phyloP scores from a whole-genome alignment of 2,329 filamentous ascomycete genomes.

The Xylaria sp. region DNA sequence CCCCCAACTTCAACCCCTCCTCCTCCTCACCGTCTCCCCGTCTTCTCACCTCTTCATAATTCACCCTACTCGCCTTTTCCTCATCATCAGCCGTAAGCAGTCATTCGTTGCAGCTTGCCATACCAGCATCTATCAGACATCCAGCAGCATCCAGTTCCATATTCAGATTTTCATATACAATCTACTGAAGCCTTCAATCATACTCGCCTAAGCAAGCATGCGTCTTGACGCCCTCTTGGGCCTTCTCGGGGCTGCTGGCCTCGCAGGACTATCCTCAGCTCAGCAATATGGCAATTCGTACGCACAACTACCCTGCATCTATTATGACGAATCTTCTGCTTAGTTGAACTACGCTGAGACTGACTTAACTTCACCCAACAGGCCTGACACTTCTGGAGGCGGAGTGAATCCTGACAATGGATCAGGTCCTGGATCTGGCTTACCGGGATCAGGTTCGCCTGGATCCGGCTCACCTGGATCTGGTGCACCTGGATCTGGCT shows the following conservation, averaged over 20 bases:
- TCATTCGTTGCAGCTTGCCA: slow-evolving; percentile 39
- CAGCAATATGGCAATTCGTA: slow-evolving; percentile 46
- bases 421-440: slow-evolving; percentile 15
- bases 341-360: slow-evolving; percentile 2
- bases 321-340: neutral
- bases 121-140: slow-evolving; percentile 33
- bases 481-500: neutral
- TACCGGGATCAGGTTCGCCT: neutral
- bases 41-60: slow-evolving; percentile 14
- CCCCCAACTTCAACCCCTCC: slow-evolving; percentile 31
- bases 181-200: slow-evolving; percentile 25
- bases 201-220: slow-evolving; percentile 39
- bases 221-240: slow-evolving; percentile 46
- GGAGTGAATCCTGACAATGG: slow-evolving; percentile 29
- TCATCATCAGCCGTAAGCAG: slow-evolving; percentile 35
- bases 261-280: slow-evolving; percentile 44
- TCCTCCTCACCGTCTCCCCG: slow-evolving; percentile 24
- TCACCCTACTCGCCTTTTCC: slow-evolving; percentile 9
- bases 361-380: slow-evolving; percentile 11
- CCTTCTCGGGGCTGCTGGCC: slow-evolving; percentile 43
- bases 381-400: slow-evolving; percentile 28
- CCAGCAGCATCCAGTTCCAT: slow-evolving; percentile 22
- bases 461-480: neutral
- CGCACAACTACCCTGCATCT: slow-evolving; percentile 29
- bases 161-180: slow-evolving; percentile 24